Evolutionary conservation across 169 alveolate genomes (phyloP), one percentile per base, ranked within the genome.

Genomic region (Cryptosporidium muris): DNA sequence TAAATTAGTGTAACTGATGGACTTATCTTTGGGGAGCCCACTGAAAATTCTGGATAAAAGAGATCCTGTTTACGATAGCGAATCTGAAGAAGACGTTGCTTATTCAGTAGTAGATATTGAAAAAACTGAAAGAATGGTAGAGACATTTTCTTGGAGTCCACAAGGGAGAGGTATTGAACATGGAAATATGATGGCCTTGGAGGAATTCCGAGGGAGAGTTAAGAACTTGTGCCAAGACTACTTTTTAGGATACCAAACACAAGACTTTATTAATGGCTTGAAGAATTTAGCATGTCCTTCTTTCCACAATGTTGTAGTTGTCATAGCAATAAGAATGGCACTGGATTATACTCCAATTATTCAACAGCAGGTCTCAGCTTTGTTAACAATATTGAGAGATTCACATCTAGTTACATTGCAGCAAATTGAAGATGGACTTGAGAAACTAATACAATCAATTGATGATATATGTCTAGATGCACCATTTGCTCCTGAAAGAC

Each of bases 91-190:
- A 40, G 60, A 74, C 60, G 85, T 74, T n/a, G 54, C 85, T 58
- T 74, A 74, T 74, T 74, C 85, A 16, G 67, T 74, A 11, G 47
- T 74, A n/a, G 85, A 74, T 74, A 68, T 74, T 38, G 85, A 74
- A 45, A 74, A 60, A 16, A 74, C 74, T 34, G 85, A 74, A 58
- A 74, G 85, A 16, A 58, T 74, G 85, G 85, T 74, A 3, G 85
- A 74, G 51, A 43, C 85, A 25, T 74, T 74, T 60, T 74, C 85
- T 40, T 74, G 85, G 85, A 74, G 85, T 36, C 85, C 85, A 47
- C 85, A 74, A 48, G 85, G 85, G 47, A 74, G 85, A 16, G 85
- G 85, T 45, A 37, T 54, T 25, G 85, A 74, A 47, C 16, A 37
- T 14, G 85, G 47, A 11, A 58, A 68, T 42, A 48, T 14, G 12